phyloP scores from a whole-genome alignment of 2,329 filamentous ascomycete genomes.

The Diatrype stigma region DNA sequence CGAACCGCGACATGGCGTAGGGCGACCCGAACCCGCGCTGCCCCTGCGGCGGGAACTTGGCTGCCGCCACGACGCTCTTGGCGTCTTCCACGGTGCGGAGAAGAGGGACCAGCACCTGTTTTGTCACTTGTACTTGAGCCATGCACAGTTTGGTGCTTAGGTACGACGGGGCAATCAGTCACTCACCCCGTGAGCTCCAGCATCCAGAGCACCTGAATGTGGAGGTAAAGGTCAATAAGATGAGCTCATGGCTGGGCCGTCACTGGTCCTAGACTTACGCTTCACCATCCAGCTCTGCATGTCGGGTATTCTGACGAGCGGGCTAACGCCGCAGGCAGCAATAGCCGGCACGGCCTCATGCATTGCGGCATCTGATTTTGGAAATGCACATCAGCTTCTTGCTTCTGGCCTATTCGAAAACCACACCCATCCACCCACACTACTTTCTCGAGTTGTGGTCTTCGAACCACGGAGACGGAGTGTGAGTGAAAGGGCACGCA shows the following conservation, averaged over 20 bases:
- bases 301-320: conserved; percentile 55
- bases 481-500: not conserved
- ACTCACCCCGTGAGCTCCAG: conserved; percentile 53
- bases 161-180: not conserved
- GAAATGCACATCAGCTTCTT: conserved; percentile 2
- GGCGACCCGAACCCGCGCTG: conserved; percentile 53
- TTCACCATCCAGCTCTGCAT: conserved; percentile 54
- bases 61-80: conserved; percentile 42
- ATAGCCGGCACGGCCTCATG: conserved; percentile 55
- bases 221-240: conserved; percentile 14
- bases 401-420: not conserved
- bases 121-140: not conserved
- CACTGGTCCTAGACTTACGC: conserved; percentile 35
- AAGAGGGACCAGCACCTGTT: conserved; percentile 47
- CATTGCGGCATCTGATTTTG: conserved; percentile 49
- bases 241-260: not conserved
- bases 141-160: not conserved
- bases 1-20: conserved; percentile 48
- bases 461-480: no score
- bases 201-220: conserved; percentile 57
- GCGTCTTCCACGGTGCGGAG: conserved; percentile 52
- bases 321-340: conserved; percentile 50
- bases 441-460: not conserved
- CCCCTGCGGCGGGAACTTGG: conserved; percentile 54
- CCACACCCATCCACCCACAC: not conserved